Percentiles rank a stretch among this genome's conserved stretches.
These are phyloP conservation scores for Lithohypha guttulata DNA, from an alignment of 2,329 filamentous ascomycete species.

Conservation along the genomic window DNA sequence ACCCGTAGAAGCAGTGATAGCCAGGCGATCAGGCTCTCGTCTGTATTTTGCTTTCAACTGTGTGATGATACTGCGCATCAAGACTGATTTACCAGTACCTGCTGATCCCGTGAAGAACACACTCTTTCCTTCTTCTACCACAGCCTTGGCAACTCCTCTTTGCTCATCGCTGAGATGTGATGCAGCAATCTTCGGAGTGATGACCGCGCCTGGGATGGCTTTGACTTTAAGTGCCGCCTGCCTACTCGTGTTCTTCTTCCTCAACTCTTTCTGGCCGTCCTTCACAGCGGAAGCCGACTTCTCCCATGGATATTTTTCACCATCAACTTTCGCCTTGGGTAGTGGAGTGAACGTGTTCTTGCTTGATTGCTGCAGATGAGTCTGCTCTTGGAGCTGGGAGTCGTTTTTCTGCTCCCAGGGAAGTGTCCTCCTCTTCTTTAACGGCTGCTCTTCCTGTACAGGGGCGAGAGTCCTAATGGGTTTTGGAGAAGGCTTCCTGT, in stretches of 20 bases:
- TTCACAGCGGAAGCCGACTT: slow-evolving; percentile 63
- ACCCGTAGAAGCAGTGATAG: slow-evolving; percentile 90
- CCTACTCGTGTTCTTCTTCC: slow-evolving; percentile 46
- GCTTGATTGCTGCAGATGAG: neutral
- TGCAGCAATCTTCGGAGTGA: slow-evolving; percentile 32
- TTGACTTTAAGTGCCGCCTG: slow-evolving; percentile 27
- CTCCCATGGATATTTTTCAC: slow-evolving; percentile 52
- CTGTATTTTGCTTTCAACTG: slow-evolving; percentile 66
- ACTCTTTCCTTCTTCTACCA: slow-evolving; percentile 68
- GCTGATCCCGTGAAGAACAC: slow-evolving; percentile 98
- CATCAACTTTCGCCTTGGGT: slow-evolving; percentile 30
- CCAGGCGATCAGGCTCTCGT: slow-evolving; percentile 70
- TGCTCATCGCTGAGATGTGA: slow-evolving; percentile 76
- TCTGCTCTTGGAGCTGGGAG: neutral
- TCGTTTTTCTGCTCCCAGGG: slow-evolving; percentile 44
- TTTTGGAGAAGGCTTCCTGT: slow-evolving; percentile 9
- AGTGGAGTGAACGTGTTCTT: slow-evolving; percentile 28
- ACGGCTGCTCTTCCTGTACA: slow-evolving; percentile 21
- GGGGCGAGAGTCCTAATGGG: slow-evolving; percentile 1
- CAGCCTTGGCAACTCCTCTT: slow-evolving; percentile 68
- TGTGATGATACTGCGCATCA: slow-evolving; percentile 83
- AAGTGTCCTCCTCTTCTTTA: slow-evolving; percentile 53
- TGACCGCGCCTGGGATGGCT: slow-evolving; percentile 33
- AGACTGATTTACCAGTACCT: slow-evolving; percentile 89
- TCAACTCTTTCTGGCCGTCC: slow-evolving; percentile 62